These are phyloP conservation scores for Xenoacremonium recifei DNA, from an alignment of 2,329 filamentous ascomycete genomes.

Conservation along the genomic window DNA sequence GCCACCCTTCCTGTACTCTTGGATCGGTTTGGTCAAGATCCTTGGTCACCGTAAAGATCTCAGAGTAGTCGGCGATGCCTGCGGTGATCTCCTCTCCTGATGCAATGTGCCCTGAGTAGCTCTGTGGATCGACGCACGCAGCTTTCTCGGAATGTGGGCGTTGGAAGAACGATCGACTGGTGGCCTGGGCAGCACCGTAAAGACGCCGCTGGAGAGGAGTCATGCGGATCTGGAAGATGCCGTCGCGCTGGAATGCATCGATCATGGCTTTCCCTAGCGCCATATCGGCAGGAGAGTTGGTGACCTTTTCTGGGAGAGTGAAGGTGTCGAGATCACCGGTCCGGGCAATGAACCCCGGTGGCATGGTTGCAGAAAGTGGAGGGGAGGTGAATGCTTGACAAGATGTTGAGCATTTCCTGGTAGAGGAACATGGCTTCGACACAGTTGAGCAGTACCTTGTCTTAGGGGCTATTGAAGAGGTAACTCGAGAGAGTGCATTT, in stretches of 20 bases:
- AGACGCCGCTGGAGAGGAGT: conserved; percentile 32
- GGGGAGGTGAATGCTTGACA: too few species aligned
- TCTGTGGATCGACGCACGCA: conserved; percentile 42
- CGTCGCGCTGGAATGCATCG: conserved; percentile 41
- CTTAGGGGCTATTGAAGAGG: too few species aligned
- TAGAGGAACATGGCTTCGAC: too few species aligned
- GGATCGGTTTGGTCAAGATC: conserved; percentile 39
- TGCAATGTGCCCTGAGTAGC: conserved; percentile 48
- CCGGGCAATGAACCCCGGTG: conserved; percentile 24
- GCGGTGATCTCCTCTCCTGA: conserved; percentile 48
- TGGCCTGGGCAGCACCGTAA: conserved; percentile 34
- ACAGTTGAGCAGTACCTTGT: too few species aligned
- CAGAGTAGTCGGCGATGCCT: conserved; percentile 49
- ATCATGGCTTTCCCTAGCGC: conserved; percentile 40
- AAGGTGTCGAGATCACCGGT: conserved; percentile 39
- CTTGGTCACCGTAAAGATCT: conserved; percentile 53
- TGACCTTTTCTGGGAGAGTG: conserved; percentile 36
- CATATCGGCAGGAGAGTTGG: conserved; percentile 30
- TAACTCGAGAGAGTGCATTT: too few species aligned
- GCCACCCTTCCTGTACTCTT: conserved; percentile 42
- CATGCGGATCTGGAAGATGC: conserved; percentile 46
- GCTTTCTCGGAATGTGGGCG: conserved; percentile 36
- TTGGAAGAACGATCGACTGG: conserved; percentile 40
- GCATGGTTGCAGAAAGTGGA: too few species aligned
- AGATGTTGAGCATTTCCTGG: background rate